Base-by-base conservation (phyloP, 1,139 yeast genomes). In the Hanseniaspora gamundiae region DNA sequence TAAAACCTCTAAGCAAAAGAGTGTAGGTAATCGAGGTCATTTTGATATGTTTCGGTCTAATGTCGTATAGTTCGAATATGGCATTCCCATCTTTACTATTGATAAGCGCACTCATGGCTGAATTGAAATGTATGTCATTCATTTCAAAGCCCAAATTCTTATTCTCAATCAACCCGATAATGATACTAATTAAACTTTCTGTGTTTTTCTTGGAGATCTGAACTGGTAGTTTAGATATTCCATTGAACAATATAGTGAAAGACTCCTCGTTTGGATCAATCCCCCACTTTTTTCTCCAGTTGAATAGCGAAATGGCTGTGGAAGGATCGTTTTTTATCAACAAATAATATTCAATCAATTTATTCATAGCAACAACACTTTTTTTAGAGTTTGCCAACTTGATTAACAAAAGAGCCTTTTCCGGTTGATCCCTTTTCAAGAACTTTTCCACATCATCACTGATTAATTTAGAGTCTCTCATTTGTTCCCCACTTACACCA, bases 281-380 rank as follows among this genome's bases (percentile, higher is more conserved):
- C 1, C 72, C 73, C 77, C 82, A 74, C 54, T 78, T 79, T 51
- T 74, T 76, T 42, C 84, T 65, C 59, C 72, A 70, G 46, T 69
- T 68, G 47, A 70, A 68, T 26, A 73, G 50, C 41, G 71, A 72
- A 38, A 79, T 49, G 0, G 80, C 82, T 3, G 70, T 62, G 36
- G 69, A 69, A 2, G 67, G 55, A 29, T 56, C 61, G 11, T 63
- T 49, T 3, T 65, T 67, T 7, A 64, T 59, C 7, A 61, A 59
- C 11, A 78, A 58, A 30, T 69, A 63, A 65, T 74, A 70, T 48
- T 71, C 69, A 54, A 76, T 58, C 1, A 82, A 67, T 14, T 71
- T 66, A 49, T 82, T 82, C 76, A 76, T 71, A 0, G 76, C 83
- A 26, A 77, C 83, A 0, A 68, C 55, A 9, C 84, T 84, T 28